Evolutionary conservation across 1,284 basidiomycete species (phyloP).

Genomic region (Mycena sp.): DNA sequence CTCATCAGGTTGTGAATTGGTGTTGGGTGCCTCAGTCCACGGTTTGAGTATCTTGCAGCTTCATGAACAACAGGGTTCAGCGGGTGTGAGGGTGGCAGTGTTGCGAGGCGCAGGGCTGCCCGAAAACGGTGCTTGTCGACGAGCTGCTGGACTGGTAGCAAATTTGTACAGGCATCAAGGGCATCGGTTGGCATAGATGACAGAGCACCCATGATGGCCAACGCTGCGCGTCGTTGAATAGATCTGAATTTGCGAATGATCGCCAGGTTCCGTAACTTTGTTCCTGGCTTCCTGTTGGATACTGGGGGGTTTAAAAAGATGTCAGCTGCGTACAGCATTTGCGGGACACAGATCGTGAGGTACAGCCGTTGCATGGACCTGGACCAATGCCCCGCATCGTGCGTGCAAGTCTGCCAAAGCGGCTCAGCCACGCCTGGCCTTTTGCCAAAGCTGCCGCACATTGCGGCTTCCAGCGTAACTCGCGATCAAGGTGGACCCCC

Average conservation of each 20-base stretch:
- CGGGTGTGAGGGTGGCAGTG: constrained; percentile 45
- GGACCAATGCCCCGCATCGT: not conserved
- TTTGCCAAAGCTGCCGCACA: not conserved
- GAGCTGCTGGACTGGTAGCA: constrained; percentile 1
- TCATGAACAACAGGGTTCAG: constrained; percentile 30
- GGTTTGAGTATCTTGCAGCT: not conserved
- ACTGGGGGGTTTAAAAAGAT: not conserved
- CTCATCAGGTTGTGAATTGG: constrained; percentile 33
- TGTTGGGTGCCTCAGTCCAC: not conserved
- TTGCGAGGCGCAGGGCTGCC: constrained; percentile 40
- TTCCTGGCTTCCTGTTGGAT: not conserved
- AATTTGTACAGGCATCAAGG: not conserved
- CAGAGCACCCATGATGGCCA: constrained; percentile 4
- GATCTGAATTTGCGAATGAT: not conserved
- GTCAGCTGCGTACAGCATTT: not conserved
- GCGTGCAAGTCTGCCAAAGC: too few relatives aligned
- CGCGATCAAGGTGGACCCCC: constrained; percentile 1
- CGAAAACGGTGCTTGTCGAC: constrained; percentile 39
- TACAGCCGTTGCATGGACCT: not conserved
- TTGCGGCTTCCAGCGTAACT: not conserved
- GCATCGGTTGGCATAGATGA: constrained; percentile 6
- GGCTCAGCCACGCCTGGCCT: not conserved
- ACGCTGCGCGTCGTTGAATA: constrained; percentile 7
- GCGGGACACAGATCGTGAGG: not conserved
- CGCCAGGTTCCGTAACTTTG: not conserved